phyloP scores from a whole-genome alignment of 192 early-diverging fungal species.

The Spizellomyces sp. region DNA sequence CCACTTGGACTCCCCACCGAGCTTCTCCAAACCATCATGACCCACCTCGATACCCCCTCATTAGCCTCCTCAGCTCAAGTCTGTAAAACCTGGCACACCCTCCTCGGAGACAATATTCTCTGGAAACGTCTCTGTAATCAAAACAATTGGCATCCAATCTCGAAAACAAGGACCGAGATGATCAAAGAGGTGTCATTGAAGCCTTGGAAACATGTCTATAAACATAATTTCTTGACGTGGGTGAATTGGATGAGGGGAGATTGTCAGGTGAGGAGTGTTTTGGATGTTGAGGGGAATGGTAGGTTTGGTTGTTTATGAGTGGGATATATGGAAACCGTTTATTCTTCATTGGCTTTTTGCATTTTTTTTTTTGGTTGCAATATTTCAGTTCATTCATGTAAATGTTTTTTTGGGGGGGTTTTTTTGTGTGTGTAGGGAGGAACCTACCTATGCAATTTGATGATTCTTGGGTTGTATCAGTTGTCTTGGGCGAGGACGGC shows the following conservation, averaged over 20 bases:
- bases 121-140: conserved; percentile 39
- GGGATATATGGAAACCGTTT: not conserved
- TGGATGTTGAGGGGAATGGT: not conserved
- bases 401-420: not conserved
- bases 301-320: not conserved
- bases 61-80: conserved; percentile 23
- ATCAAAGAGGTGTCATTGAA: conserved; percentile 18
- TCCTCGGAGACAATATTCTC: conserved; percentile 40
- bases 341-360: not conserved
- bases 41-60: conserved; percentile 16
- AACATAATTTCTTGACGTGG: conserved; percentile 47
- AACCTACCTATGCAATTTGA: conserved; percentile 50
- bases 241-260: conserved; percentile 44
- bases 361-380: not conserved
- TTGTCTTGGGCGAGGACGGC: conserved; percentile 36
- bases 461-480: conserved; percentile 47
- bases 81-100: conserved; percentile 32
- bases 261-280: conserved; percentile 17
- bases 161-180: not conserved
- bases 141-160: conserved; percentile 21
- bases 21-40: conserved; percentile 43
- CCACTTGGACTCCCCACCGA: conserved; percentile 2
- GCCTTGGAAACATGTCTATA: conserved; percentile 50
- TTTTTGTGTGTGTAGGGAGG: conserved; percentile 5
- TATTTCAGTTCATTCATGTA: not conserved